A percentile compares a stretch with the other conserved stretches of the same genome.
Conservation (phyloP, 257 asterid genomes). For the Perilla frutescens region DNA sequence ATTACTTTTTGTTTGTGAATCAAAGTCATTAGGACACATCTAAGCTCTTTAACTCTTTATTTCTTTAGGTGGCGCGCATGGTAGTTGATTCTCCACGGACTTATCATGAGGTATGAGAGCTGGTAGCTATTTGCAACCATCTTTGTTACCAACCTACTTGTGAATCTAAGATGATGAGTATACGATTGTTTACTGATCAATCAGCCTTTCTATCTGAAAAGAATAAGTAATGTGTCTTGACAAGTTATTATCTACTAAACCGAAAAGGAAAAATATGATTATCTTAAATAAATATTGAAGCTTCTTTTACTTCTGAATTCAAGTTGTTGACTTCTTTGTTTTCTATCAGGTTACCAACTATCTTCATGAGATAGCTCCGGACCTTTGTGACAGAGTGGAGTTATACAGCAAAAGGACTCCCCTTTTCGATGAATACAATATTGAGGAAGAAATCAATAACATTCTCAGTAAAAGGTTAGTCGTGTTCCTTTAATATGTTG, state of each 20-base stretch:
- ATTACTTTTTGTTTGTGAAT: conserved; percentile 23
- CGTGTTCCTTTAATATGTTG: conserved; percentile 11
- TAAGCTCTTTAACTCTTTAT: conserved; percentile 33
- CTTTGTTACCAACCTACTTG: not conserved
- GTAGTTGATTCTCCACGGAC: conserved; percentile 95
- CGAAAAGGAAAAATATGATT: conserved; percentile 17
- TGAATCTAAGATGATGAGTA: conserved; percentile 26
- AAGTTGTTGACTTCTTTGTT: conserved; percentile 37
- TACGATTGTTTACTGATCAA: conserved; percentile 9
- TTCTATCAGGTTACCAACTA: conserved; percentile 86
- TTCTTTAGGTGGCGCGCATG: conserved; percentile 80
- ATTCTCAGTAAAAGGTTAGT: conserved; percentile 89
- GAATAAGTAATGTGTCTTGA: conserved; percentile 15
- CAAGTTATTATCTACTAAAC: not conserved
- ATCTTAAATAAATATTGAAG: not conserved
- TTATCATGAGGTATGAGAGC: conserved; percentile 83
- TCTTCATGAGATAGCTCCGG: conserved; percentile 92
- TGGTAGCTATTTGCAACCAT: conserved; percentile 16
- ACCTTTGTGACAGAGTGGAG: conserved; percentile 92
- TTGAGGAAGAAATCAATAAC: conserved; percentile 86
- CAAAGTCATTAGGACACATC: conserved; percentile 28
- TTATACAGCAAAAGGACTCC: conserved; percentile 75
- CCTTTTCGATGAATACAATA: conserved; percentile 82
- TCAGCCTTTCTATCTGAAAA: conserved; percentile 16
- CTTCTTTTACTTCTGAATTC: conserved; percentile 31